phyloP scores from a whole-genome alignment of 2,329 filamentous ascomycete species.

The Hypoxylon sp. region DNA sequence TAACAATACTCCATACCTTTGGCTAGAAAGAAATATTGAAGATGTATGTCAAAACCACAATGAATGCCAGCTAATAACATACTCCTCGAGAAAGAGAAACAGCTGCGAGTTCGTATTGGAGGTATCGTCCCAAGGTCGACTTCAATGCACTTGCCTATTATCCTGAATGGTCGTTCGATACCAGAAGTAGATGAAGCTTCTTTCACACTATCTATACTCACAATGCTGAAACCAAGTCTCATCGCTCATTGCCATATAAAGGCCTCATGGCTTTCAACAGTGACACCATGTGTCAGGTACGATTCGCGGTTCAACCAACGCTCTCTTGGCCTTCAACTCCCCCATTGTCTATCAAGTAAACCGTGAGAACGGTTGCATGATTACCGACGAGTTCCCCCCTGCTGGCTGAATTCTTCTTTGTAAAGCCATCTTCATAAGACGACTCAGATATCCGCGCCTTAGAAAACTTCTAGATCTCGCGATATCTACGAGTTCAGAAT shows the following conservation, averaged over 20 bases:
- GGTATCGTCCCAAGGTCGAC: background rate
- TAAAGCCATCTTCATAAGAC: constrained; percentile 37
- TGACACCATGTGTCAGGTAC: constrained; percentile 25
- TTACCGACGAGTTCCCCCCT: constrained; percentile 20
- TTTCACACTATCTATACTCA: constrained; percentile 4
- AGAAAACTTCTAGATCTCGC: constrained; percentile 37
- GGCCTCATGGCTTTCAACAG: constrained; percentile 20
- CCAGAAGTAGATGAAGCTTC: background rate
- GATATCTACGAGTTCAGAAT: constrained; percentile 5
- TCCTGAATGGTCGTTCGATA: background rate
- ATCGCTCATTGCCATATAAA: too few species aligned
- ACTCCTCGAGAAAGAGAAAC: background rate
- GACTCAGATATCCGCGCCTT: constrained; percentile 29
- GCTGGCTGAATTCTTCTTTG: constrained; percentile 29
- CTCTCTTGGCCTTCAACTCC: constrained; percentile 17
- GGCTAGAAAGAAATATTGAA: background rate
- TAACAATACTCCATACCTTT: background rate
- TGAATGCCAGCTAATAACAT: background rate
- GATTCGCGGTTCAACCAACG: constrained; percentile 28
- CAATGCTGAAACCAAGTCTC: constrained; percentile 29
- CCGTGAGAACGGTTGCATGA: constrained; percentile 30
- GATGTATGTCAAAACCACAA: background rate
- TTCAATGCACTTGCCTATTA: background rate
- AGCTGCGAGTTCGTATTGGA: background rate
- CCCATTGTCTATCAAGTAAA: constrained; percentile 24